Evolutionary conservation across 345 rosid genomes (phyloP).

Genomic region (Iberis pinnata): DNA sequence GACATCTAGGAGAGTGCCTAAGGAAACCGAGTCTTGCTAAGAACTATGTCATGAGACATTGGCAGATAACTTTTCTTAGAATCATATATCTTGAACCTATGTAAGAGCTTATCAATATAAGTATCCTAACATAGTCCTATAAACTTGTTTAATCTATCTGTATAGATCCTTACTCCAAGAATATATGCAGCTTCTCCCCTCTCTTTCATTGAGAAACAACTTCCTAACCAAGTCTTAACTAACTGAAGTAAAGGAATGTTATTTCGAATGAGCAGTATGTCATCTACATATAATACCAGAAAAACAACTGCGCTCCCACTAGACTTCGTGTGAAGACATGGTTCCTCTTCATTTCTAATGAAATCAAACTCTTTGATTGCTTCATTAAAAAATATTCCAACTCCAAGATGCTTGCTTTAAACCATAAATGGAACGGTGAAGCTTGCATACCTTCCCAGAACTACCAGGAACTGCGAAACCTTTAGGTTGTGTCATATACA

Average conservation of each 20-base stretch:
- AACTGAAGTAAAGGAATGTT: neutral
- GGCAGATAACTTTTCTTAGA: neutral
- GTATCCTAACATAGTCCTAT: neutral
- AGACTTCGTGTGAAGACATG: neutral
- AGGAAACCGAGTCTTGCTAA: neutral
- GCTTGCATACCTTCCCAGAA: neutral
- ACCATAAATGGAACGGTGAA: neutral
- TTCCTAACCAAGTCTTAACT: neutral
- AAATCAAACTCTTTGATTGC: neutral
- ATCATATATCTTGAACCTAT: neutral
- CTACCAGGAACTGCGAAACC: neutral
- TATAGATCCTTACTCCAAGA: neutral
- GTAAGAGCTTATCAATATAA: neutral
- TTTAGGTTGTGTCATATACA: neutral
- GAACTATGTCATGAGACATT: neutral
- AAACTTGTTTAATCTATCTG: neutral
- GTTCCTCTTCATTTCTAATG: neutral
- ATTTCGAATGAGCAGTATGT: neutral
- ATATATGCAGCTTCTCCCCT: neutral
- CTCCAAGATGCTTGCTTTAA: neutral
- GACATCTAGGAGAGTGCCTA: neutral
- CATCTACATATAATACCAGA: neutral
- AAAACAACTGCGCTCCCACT: neutral
- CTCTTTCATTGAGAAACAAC: neutral
- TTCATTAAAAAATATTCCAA: neutral